These are phyloP conservation scores for Protomyces arabidopsidicola DNA, from an alignment of 1,139 yeast genomes.

Conservation along the genomic window DNA sequence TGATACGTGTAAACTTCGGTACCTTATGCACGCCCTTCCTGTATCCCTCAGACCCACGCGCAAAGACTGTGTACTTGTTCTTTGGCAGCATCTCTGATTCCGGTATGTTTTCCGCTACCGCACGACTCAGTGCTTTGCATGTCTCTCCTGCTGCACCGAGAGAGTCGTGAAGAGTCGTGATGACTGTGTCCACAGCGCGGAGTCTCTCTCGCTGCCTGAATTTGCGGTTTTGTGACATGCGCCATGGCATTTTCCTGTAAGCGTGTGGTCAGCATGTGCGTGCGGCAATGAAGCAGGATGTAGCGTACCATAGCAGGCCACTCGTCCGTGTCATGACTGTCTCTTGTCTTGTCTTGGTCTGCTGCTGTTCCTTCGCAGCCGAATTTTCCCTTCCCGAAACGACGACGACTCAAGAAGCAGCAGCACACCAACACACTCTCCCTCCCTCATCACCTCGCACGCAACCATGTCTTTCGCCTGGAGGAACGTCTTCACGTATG, in stretches of 20 bases:
- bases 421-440: neutral
- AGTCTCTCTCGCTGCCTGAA: slow-evolving; percentile 76
- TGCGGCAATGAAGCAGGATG: neutral
- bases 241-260: slow-evolving; percentile 58
- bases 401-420: neutral
- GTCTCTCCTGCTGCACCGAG: slow-evolving; percentile 49
- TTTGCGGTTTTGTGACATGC: slow-evolving; percentile 78
- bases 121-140: slow-evolving; percentile 52
- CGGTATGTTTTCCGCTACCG: slow-evolving; percentile 61
- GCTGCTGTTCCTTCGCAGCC: neutral
- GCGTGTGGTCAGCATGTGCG: neutral
- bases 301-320: slow-evolving; percentile 17
- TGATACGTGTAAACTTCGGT: slow-evolving; percentile 27
- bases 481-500: slow-evolving; percentile 26
- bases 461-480: slow-evolving; percentile 22
- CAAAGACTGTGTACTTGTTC: slow-evolving; percentile 86
- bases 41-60: slow-evolving; percentile 62
- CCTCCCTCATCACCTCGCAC: neutral
- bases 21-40: slow-evolving; percentile 74
- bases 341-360: neutral
- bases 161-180: slow-evolving; percentile 64
- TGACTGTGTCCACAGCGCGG: slow-evolving; percentile 72
- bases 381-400: neutral
- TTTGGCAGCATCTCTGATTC: slow-evolving; percentile 71
- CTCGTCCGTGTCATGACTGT: slow-evolving; percentile 23